Evolutionary conservation across 495 filamentous ascomycete genomes (phyloP).

Genomic region (Pseudevernia furfuracea): DNA sequence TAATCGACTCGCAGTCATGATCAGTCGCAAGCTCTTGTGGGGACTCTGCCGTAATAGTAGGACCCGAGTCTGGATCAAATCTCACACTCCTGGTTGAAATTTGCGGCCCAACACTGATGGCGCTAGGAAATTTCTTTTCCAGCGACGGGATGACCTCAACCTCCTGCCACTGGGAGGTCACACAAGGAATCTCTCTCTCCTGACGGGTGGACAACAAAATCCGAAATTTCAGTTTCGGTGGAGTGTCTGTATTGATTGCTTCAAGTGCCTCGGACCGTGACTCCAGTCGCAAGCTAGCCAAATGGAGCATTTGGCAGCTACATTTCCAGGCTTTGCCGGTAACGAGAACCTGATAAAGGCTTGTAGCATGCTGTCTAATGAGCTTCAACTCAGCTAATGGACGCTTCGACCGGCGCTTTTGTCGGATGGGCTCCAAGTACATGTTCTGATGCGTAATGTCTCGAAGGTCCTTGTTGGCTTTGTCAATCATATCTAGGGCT

Average conservation of each 20-base stretch:
- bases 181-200: not conserved
- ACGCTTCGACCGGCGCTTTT: conserved; percentile 1
- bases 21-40: not conserved
- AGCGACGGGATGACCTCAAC: conserved; percentile 16
- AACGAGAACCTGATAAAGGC: conserved; percentile 23
- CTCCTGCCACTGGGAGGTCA: conserved; percentile 19
- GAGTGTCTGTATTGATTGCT: not conserved
- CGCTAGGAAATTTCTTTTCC: not conserved
- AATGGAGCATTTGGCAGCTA: conserved; percentile 24
- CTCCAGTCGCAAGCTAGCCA: conserved; percentile 25
- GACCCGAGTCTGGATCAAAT: not conserved
- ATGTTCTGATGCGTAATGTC: conserved; percentile 21
- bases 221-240: not conserved
- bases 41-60: not conserved
- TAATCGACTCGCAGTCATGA: not conserved
- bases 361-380: conserved; percentile 22
- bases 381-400: conserved; percentile 4
- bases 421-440: conserved; percentile 17
- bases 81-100: not conserved
- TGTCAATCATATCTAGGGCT: conserved; percentile 23
- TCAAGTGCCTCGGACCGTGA: conserved; percentile 4
- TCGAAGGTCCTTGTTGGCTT: conserved; percentile 24
- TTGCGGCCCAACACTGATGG: not conserved
- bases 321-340: conserved; percentile 26
- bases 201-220: conserved; percentile 5